These are phyloP conservation scores for Dendrothele bispora DNA, from an alignment of 768 basidiomycete species.

Conservation along the genomic window DNA sequence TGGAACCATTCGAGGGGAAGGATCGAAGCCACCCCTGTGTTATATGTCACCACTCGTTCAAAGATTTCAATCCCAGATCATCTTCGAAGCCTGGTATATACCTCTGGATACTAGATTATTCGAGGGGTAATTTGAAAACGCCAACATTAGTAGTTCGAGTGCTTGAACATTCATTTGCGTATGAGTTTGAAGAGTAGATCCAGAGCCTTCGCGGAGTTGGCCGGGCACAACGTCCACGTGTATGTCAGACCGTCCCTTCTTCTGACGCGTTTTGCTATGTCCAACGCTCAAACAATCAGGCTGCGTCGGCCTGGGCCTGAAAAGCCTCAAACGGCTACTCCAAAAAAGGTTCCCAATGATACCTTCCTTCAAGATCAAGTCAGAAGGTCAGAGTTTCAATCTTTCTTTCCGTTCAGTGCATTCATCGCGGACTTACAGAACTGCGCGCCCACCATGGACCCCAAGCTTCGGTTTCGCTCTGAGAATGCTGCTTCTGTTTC, in stretches of 20 bases:
- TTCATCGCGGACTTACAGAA: constrained; percentile 33
- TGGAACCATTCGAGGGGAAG: no score
- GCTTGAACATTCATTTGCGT: no score
- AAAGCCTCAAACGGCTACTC: constrained; percentile 29
- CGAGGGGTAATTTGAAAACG: no score
- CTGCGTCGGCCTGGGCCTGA: constrained; percentile 51
- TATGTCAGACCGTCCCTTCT: background rate
- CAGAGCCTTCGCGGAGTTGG: no score
- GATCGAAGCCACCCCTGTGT: no score
- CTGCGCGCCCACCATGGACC: constrained; percentile 78
- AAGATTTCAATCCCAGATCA: no score
- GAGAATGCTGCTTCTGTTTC: constrained; percentile 77
- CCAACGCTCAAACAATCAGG: constrained; percentile 34
- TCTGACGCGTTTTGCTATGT: background rate
- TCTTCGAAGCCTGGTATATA: no score
- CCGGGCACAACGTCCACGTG: background rate
- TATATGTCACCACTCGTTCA: no score
- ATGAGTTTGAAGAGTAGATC: no score
- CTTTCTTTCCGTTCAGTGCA: constrained; percentile 1
- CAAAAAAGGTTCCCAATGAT: constrained; percentile 39
- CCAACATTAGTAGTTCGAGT: no score
- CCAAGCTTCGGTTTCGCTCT: constrained; percentile 85
- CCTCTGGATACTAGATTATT: no score
- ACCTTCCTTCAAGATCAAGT: constrained; percentile 82
- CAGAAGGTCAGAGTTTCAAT: constrained; percentile 48